Evolutionary conservation across 2,329 filamentous ascomycete species (phyloP), one percentile per base, ranked within the genome.

Genomic region (Metarhizium robertsii): DNA sequence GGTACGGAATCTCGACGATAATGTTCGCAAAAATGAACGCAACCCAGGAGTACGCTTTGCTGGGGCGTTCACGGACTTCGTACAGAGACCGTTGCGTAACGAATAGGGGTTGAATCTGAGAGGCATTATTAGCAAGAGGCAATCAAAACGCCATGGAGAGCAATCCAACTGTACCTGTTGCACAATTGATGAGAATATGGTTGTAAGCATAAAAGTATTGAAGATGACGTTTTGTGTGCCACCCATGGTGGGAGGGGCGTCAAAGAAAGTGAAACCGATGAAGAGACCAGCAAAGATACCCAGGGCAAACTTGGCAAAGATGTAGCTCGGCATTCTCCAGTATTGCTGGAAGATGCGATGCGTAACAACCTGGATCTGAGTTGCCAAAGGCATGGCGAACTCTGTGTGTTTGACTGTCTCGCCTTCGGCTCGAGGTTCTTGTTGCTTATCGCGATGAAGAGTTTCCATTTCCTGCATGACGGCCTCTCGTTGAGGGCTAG

Each of bases 201-300:
- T 90, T 55, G 83, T 79, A 53, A 90, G 69, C 81, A 90, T 86
- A 71, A 92, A 92, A 45, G 89, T 82, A 50, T 79, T 77, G 68
- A 91, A 91, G 66, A 91, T 76, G 53, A 88, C 81, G 65, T 87
- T 87, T 64, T 90, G 85, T 61, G 90, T 79, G n/a, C 87, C 87
- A 25, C 86, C 83, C 51, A 80, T 73, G 0, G 81, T 83, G 53
- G 75, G 75, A 6, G 80, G 56, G 5, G 73, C 65, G 3, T 73
- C 50, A 71, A 76, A 89, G 68, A 91, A 89, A 0, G 84, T 86
- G 67, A 90, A 88, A 1, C 87, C 88, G 57, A 91, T 86, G 65
- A 92, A 92, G 2, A 92, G 73, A 6, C 79, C 75, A 29, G 82
- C 76, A 55, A 83, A 75, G 53, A 79, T 60, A 2, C 73, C 84